phyloP scores from a whole-genome alignment of 768 basidiomycete genomes.

The Pholiota conissans region DNA sequence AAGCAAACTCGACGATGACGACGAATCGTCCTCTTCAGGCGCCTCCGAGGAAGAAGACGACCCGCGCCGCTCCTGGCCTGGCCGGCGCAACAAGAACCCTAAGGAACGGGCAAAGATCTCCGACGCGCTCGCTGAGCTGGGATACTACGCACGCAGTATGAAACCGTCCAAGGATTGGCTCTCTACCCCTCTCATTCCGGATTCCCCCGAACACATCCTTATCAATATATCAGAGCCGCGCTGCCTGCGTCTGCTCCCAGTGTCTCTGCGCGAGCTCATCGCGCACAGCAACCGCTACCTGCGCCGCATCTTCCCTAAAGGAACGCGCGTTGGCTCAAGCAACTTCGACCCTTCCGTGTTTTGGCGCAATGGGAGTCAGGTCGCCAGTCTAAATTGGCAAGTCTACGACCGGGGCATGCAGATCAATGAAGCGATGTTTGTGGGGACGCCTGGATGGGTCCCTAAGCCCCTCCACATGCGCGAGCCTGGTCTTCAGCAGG shows the following conservation, averaged over 20 bases:
- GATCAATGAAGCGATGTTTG: conserved; percentile 64
- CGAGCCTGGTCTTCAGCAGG: not conserved
- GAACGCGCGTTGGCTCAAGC: conserved; percentile 53
- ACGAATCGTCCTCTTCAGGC: conserved; percentile 23
- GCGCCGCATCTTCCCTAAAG: conserved; percentile 58
- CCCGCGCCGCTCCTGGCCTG: not conserved
- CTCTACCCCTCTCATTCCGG: conserved; percentile 31
- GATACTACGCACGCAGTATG: conserved; percentile 62
- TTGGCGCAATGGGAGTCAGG: conserved; percentile 59
- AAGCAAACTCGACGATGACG: conserved; percentile 12
- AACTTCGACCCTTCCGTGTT: conserved; percentile 53
- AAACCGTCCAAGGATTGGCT: conserved; percentile 59
- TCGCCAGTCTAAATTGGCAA: conserved; percentile 65
- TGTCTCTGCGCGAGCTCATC: conserved; percentile 36
- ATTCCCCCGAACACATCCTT: conserved; percentile 46
- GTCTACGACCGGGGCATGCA: conserved; percentile 57
- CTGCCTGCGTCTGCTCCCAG: conserved; percentile 39
- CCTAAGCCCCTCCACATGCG: conserved; percentile 41
- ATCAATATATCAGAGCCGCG: conserved; percentile 63
- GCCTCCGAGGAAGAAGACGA: conserved; percentile 27
- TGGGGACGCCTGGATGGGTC: conserved; percentile 56
- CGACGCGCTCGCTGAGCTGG: conserved; percentile 52
- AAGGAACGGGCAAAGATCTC: conserved; percentile 36
- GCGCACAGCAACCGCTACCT: conserved; percentile 43
- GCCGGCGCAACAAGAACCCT: conserved; percentile 14